Base-by-base conservation (phyloP, 2,329 filamentous ascomycete genomes). In the Fusarium sp. region DNA sequence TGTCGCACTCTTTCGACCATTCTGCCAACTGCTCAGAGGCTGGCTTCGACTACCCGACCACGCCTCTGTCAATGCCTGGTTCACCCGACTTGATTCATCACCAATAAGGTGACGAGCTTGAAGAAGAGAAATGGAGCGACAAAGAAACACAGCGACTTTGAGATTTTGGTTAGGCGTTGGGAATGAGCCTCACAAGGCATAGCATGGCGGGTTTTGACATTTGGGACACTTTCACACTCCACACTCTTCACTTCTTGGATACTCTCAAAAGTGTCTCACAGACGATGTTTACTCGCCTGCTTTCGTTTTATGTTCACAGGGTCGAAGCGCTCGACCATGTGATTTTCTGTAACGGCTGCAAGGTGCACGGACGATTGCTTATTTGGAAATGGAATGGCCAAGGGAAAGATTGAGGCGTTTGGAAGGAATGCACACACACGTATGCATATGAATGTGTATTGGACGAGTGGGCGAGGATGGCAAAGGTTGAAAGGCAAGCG, bases 1-100 rank as follows among this genome's bases (percentile, higher is more conserved):
- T 93, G 73, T 91, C 90, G 74, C 90, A 91, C 77, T 90, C 89
- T 28, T 92, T 89, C 78, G 89, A 92, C 74, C 86, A 89, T 76
- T 92, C 89, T 52, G 81, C 86, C 63, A 84, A 82, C 74, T 88
- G 87, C 77, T 89, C 87, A 32, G 87, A 90, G 71, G 81, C 84
- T 64, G 84, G 85, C 59, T 89, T 86, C 75, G 86, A 89, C 68
- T 89, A 89, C 79, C 90, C 90, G 37, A 87, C 86, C 43, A 93
- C 91, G 53, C 91, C 91, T 63, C 81, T 91, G 68, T 92, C 90
- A n/a, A 89, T 92, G 87, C 89, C 90, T 32, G 85, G 84, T 46
- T 92, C 90, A 44, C 90, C 90, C 43, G 84, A 84, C 71, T 79
- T 86, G 75, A 78, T 84, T 13, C 70, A 73, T 22, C 62, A 58